Evolutionary conservation across 352 stramenopile species (phyloP), one percentile per base, ranked within the genome.

Genomic region (Phytopythium cucurbitacearum): DNA sequence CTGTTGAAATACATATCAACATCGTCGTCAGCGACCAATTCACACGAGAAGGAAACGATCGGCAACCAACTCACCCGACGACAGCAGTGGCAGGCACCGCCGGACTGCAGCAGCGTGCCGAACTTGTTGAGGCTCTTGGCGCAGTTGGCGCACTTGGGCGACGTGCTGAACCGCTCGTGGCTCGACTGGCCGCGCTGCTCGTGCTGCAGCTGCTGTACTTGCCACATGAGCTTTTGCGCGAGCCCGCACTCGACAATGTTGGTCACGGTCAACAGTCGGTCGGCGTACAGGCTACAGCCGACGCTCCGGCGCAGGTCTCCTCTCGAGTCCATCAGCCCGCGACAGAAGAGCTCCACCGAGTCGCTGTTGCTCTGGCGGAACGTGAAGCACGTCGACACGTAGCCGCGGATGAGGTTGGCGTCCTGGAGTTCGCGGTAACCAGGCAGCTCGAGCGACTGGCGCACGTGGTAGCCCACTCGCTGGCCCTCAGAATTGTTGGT

Each of bases 141-240:
- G 46, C 65, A 79, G 42, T 68, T 75, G 10, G 60, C 48, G 45
- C 69, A 73, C 43, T 74, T 6, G 36, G 60, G 52, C 59, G 66
- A 15, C 54, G 56, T 28, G 10, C 49, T 70, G 2, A 42, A 56
- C 28, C 56, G 57, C 7, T 69, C 45, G 7, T 66, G 42, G 16
- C 53, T 57, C 12, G 43, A 10, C 47, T 62, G n/a, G 40, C 48
- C 4, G 47, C 50, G 3, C 54, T 62, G 28, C 56, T 36, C 43
- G 64, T 54, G 8, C 52, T 57, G 50, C 12, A 49, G 43, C 46
- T 73, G 68, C 56, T 47, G 58, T 60, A 70, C 62, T 42, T 72
- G 60, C 70, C 70, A 74, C 56, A 64, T 76, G 36, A 76, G 56
- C 34, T 80, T 80, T 51, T 76, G 69, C 1, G 64, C 54, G 21